These are phyloP conservation scores for Bimuria novae-zelandiae DNA, from an alignment of 2,329 filamentous ascomycete genomes.

Conservation along the genomic window DNA sequence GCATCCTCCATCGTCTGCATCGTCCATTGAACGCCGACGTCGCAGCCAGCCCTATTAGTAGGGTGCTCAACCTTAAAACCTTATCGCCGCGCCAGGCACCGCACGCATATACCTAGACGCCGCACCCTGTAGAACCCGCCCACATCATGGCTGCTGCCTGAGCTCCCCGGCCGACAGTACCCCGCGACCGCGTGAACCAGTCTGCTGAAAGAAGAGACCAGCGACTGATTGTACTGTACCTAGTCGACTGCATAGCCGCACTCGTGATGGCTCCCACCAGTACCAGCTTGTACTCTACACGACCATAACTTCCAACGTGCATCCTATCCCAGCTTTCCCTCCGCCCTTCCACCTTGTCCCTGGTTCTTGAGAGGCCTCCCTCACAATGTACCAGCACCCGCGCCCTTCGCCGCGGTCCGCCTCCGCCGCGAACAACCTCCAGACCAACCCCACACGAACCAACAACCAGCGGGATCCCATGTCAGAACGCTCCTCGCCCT, in stretches of 20 bases:
- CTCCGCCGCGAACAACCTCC: slow-evolving; percentile 73
- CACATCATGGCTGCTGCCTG: slow-evolving; percentile 45
- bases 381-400: slow-evolving; percentile 86
- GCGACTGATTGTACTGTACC: slow-evolving; percentile 32
- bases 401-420: slow-evolving; percentile 73
- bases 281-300: slow-evolving; percentile 39
- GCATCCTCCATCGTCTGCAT: slow-evolving; percentile 6
- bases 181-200: slow-evolving; percentile 35
- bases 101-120: slow-evolving; percentile 13
- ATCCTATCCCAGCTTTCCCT: slow-evolving; percentile 12
- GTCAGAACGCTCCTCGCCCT: slow-evolving; percentile 57
- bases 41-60: slow-evolving; percentile 17
- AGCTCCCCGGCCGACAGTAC: slow-evolving; percentile 22
- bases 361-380: slow-evolving; percentile 31
- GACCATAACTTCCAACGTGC: slow-evolving; percentile 29
- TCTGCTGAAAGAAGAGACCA: slow-evolving; percentile 36
- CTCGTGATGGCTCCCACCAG: slow-evolving; percentile 47
- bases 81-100: slow-evolving; percentile 33
- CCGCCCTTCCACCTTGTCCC: slow-evolving; percentile 6
- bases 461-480: slow-evolving; percentile 75
- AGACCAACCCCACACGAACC: slow-evolving; percentile 70
- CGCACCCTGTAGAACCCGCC: slow-evolving; percentile 22
- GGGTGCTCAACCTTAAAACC: slow-evolving; percentile 43
- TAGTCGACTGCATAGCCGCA: slow-evolving; percentile 28
- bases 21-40: slow-evolving; percentile 16